These are phyloP conservation scores for Neonectria coccinea DNA, from an alignment of 2,329 filamentous ascomycete genomes.

Conservation along the genomic window DNA sequence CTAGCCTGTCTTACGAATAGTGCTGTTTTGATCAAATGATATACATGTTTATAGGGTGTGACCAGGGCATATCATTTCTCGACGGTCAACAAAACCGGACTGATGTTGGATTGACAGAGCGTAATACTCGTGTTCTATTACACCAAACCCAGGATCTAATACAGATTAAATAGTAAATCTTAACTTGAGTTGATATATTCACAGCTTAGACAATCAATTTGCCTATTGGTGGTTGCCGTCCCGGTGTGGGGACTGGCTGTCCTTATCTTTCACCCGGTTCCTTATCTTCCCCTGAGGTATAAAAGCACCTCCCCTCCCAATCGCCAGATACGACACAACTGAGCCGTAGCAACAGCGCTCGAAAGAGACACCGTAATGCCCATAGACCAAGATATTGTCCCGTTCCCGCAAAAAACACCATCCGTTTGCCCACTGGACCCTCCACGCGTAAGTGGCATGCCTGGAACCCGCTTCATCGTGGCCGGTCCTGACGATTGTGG, in stretches of 20 bases:
- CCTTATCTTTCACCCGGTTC: neutral
- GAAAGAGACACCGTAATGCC: constrained; percentile 14
- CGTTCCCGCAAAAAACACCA: too few species aligned
- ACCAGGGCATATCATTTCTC: too few species aligned
- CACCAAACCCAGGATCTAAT: too few species aligned
- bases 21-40: too few species aligned
- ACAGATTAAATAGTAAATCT: too few species aligned
- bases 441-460: neutral
- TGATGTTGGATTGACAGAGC: too few species aligned
- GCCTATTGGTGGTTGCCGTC: neutral
- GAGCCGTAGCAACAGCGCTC: neutral
- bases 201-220: neutral
- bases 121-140: too few species aligned
- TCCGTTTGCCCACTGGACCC: neutral
- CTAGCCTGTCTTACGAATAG: too few species aligned
- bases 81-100: too few species aligned
- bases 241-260: neutral
- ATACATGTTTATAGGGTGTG: too few species aligned
- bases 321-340: neutral
- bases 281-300: neutral
- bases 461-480: neutral
- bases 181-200: neutral
- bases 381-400: constrained; percentile 1
- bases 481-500: neutral
- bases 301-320: constrained; percentile 9